These are phyloP conservation scores for Coffea eugenioides DNA, from an alignment of 257 asterid genomes.

Conservation along the genomic window DNA sequence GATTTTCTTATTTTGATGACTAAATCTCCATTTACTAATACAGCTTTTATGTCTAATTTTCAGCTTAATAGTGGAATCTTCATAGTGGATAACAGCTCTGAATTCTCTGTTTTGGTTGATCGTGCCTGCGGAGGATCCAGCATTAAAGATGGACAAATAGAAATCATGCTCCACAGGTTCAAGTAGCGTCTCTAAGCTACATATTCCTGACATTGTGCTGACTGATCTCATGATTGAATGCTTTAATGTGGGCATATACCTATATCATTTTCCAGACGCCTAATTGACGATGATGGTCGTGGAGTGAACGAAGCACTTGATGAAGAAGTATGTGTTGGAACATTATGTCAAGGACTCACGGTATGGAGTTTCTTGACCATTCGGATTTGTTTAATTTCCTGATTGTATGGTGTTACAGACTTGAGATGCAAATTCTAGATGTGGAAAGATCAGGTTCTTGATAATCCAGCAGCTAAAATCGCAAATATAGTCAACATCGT, in stretches of 20 bases:
- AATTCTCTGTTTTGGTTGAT: slow-evolving; percentile 78
- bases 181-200: slow-evolving; percentile 3
- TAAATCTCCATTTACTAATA: neutral
- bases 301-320: slow-evolving; percentile 73
- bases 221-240: neutral
- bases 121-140: slow-evolving; percentile 90
- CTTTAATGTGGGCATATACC: neutral
- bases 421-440: neutral
- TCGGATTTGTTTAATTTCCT: neutral
- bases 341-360: slow-evolving; percentile 62
- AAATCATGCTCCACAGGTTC: slow-evolving; percentile 86
- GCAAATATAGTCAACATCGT: no score
- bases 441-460: neutral
- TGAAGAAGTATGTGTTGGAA: slow-evolving; percentile 55
- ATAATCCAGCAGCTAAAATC: neutral
- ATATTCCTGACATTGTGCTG: neutral
- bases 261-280: slow-evolving; percentile 46
- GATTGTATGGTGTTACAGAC: no score
- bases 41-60: neutral
- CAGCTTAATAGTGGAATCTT: slow-evolving; percentile 79
- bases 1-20: neutral
- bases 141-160: slow-evolving; percentile 77
- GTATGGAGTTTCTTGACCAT: slow-evolving; percentile 25
- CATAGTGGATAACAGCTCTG: slow-evolving; percentile 57
- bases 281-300: slow-evolving; percentile 49